Evolutionary conservation across 2,329 filamentous ascomycete genomes (phyloP), one percentile per base, ranked within the genome.

Genomic region (Blastomyces gilchristii): DNA sequence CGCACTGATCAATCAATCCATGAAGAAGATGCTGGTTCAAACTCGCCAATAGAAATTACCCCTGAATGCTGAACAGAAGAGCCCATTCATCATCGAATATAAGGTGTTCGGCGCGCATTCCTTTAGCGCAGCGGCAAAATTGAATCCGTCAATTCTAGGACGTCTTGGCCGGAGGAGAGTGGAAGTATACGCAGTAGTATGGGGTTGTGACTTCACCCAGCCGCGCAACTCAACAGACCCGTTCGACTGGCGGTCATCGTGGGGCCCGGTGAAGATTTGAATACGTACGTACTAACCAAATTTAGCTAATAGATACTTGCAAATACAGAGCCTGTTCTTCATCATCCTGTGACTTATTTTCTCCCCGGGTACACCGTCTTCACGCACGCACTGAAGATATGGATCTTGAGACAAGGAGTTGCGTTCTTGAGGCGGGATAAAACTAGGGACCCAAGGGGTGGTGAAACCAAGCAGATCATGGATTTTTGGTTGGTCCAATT

Each of bases 401-500:
- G 45, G n/a, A 2, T 56, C 34, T 56, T 56, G 39, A 16, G 16
- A 4, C 43, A 39, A 39, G 37, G 43, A 45, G 7, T 45, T n/a
- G 43, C 1, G 2, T 45, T 45, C 18, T 43, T 18, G 5, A 22
- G n/a, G n/a, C n/a, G 8, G 9, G 39, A 37, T 57, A 37, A 22
- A 25, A 25, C 34, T 18, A 18, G n/a, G 9, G 22, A 16, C 34
- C 53, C 18, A 57, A 41, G 18, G 18, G n/a, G 8, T 7, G 37
- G 34, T 43, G n/a, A 41, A 57, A 57, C 54, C 4, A 39, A n/a
- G 54, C 54, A 41, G 54, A 57, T 57, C 34, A 37, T 41, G 37
- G 54, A 5, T 41, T 39, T 57, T 41, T 39, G 54, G 34, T 57
- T 57, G 54, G 54, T 57, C 54, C n/a, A 25, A 25, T 57, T 54